phyloP scores from a whole-genome alignment of 2,329 filamentous ascomycete species.

The Exophiala sp. region DNA sequence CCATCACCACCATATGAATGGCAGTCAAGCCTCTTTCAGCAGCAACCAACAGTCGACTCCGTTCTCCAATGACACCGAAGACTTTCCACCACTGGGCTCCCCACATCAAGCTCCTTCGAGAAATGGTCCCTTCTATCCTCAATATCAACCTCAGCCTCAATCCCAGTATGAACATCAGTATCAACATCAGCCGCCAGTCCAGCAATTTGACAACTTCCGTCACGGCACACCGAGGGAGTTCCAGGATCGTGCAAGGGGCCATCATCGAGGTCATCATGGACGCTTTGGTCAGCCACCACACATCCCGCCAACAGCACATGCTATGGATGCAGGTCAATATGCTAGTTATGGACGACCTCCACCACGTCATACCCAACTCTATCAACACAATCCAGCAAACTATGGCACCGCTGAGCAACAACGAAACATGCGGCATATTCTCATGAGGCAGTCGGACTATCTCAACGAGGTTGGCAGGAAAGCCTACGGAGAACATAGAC shows the following conservation, averaged over 20 bases:
- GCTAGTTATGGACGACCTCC: conserved; percentile 13
- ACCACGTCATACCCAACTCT: conserved; percentile 10
- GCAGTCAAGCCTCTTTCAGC: background rate
- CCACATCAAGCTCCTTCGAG: background rate
- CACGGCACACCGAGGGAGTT: conserved; percentile 20
- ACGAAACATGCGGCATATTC: conserved; percentile 12
- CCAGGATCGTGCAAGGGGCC: conserved; percentile 21
- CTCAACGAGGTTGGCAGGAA: conserved; percentile 18
- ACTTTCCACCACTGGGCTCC: conserved; percentile 11
- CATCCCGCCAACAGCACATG: background rate
- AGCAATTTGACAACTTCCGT: background rate
- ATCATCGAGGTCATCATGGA: conserved; percentile 1
- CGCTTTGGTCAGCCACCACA: conserved; percentile 6
- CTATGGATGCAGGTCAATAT: background rate
- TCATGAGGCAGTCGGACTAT: conserved; percentile 27
- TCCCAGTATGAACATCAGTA: background rate
- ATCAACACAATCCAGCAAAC: conserved; percentile 12
- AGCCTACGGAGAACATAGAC: conserved; percentile 13
- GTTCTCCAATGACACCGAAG: background rate
- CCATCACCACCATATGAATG: background rate
- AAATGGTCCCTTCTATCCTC: background rate
- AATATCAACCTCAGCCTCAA: background rate
- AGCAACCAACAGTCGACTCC: background rate
- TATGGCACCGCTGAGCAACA: conserved; percentile 19
- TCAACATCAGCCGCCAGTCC: background rate